Evolutionary conservation across 345 rosid genomes (phyloP).

Genomic region (Pseudoturritis turrita): DNA sequence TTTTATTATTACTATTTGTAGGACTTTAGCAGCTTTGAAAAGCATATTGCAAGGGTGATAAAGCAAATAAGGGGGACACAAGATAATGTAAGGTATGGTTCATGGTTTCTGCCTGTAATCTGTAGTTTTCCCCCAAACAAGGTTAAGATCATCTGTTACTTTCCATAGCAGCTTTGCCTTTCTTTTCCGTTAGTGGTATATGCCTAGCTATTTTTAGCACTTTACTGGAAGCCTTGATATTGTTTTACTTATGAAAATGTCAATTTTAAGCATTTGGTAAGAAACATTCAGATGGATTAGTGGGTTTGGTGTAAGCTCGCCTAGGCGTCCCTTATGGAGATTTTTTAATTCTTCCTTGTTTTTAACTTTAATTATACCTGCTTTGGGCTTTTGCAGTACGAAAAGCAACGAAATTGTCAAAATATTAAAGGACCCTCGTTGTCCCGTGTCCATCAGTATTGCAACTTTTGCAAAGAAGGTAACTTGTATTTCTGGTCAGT

Average conservation of each 20-base stretch:
- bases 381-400: conserved; percentile 45
- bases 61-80: conserved; percentile 61
- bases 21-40: conserved; percentile 64
- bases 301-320: not conserved
- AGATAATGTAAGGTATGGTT: conserved; percentile 69
- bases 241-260: not conserved
- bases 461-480: conserved; percentile 84
- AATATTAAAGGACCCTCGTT: conserved; percentile 60
- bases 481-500: conserved; percentile 22
- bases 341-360: not conserved
- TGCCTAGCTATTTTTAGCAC: not conserved
- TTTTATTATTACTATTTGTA: conserved; percentile 20
- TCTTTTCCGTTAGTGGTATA: not conserved
- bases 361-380: not conserved
- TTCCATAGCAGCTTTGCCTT: not conserved
- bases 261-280: not conserved
- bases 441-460: conserved; percentile 69
- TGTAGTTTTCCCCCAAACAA: not conserved
- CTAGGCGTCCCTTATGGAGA: not conserved
- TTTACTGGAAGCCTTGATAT: not conserved
- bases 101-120: conserved; percentile 8
- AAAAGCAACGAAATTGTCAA: conserved; percentile 66
- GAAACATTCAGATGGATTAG: not conserved
- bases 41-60: conserved; percentile 53
- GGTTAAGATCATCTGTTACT: not conserved